Evolutionary conservation across 805 yeast species (phyloP).

Genomic region (Pichia ethanolica): DNA sequence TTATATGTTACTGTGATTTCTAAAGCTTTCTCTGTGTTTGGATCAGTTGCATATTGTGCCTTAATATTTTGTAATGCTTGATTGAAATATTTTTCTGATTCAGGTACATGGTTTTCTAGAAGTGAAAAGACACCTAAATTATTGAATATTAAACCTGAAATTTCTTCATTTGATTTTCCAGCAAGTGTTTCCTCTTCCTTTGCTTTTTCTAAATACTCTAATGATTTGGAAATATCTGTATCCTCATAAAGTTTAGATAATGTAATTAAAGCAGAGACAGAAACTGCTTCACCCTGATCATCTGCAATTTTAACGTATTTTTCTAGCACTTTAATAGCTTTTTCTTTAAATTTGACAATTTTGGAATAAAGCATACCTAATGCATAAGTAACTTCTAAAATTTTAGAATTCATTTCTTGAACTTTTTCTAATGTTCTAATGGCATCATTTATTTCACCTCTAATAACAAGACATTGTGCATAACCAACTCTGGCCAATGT

Average conservation of each 20-base stretch:
- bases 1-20: conserved; percentile 55
- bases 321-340: conserved; percentile 60
- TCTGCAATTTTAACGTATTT: conserved; percentile 58
- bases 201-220: conserved; percentile 42
- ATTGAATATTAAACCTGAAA: conserved; percentile 58
- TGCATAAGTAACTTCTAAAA: conserved; percentile 66
- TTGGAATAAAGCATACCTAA: conserved; percentile 69
- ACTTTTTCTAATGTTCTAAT: conserved; percentile 75
- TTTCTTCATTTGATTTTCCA: conserved; percentile 35
- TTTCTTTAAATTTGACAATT: conserved; percentile 29
- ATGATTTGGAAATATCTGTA: conserved; percentile 57
- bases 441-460: conserved; percentile 75
- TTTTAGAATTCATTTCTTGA: conserved; percentile 55
- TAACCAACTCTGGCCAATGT: conserved; percentile 70
- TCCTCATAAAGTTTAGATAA: conserved; percentile 66
- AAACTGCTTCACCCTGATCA: conserved; percentile 50
- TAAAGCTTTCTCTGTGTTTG: conserved; percentile 20
- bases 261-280: conserved; percentile 56
- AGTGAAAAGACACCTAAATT: conserved; percentile 82
- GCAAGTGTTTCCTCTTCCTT: conserved; percentile 40
- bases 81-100: conserved; percentile 49
- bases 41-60: conserved; percentile 12
- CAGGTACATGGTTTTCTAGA: conserved; percentile 34
- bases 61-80: conserved; percentile 33
- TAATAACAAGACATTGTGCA: conserved; percentile 75